Evolutionary conservation across 805 yeast species (phyloP), one percentile per base, ranked within the genome.

Genomic region (Myxozyma vanderwaltii): DNA sequence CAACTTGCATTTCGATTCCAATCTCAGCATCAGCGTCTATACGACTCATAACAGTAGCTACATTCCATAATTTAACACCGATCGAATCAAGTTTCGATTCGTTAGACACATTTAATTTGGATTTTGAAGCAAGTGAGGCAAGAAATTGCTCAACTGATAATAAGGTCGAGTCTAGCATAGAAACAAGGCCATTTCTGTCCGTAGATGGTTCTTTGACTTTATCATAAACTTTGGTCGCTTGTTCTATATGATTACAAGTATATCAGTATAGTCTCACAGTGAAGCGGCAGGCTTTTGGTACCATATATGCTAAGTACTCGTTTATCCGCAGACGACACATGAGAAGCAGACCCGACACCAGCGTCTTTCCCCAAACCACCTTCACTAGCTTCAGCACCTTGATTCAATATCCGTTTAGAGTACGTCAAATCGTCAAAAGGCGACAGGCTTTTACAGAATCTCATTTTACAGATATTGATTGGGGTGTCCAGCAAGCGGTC

Each of bases 51-150:
- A 53, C 33, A 8, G 61, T 60, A 15, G 61, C 45, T 17, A 24
- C 26, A 41, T 60, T 60, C 63, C 63, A 60, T 45, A 60, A 45
- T 35, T 47, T 31, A 24, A 54, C 51, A 10, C 53, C 54, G 7
- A 36, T 33, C 10, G 43, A 44, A 23, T 60, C 60, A 4, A 60
- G 40, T 10, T 29, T 24, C 17, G 47, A 17, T 7, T 39, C 24
- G 24, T 29, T 29, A 15, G 45, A 19, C 8, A 38, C 21, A 15
- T 48, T 13, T 3, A 17, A 15, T 12, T 58, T 43, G 31, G 19
- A 38, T 39, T 58, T 53, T 33, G 41, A 51, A 4, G 54, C 38
- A 7, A 53, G n/a, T 8, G 54, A 48, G 8, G 54, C 53, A 3
- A 46, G 45, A 15, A 59, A 40, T 27, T 59, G 63, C 35, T 59